A percentile compares a stretch with the other conserved stretches of the same genome.
Conservation (phyloP, 2,329 filamentous ascomycete species). For the Diplodia scrobiculata region DNA sequence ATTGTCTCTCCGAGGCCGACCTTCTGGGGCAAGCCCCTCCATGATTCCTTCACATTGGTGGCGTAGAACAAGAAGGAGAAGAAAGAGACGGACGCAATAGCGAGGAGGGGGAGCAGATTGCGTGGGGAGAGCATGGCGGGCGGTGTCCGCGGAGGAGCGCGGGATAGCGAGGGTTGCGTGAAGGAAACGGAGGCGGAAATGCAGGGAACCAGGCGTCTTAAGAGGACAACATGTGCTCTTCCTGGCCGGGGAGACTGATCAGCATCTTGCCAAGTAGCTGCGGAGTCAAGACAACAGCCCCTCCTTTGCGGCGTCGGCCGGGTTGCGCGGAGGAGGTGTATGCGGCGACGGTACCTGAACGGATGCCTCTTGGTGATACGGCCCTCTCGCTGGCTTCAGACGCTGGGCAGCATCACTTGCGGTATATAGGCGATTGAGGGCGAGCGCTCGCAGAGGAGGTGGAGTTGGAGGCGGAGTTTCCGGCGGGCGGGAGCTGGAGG, state of each 20-base stretch:
- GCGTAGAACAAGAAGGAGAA: constrained; percentile 46
- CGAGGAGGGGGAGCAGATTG: constrained; percentile 40
- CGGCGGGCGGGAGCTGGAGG: constrained; percentile 4
- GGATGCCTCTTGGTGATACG: neutral
- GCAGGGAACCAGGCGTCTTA: neutral
- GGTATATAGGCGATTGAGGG: neutral
- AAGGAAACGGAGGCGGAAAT: neutral
- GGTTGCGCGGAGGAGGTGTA: neutral
- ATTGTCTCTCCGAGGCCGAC: constrained; percentile 46
- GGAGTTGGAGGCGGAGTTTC: constrained; percentile 2
- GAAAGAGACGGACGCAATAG: constrained; percentile 34
- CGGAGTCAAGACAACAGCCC: constrained; percentile 11
- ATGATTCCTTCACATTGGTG: constrained; percentile 40
- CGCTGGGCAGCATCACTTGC: neutral
- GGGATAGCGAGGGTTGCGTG: neutral
- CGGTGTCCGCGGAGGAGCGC: constrained; percentile 3
- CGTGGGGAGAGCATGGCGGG: constrained; percentile 31
- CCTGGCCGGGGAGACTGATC: neutral
- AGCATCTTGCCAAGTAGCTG: neutral
- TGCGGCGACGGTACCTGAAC: neutral
- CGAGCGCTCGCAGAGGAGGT: constrained; percentile 1
- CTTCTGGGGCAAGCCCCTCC: constrained; percentile 46
- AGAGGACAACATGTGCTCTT: constrained; percentile 8
- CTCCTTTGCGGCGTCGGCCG: neutral
- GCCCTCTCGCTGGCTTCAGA: neutral